Evolutionary conservation across 2,329 filamentous ascomycete species (phyloP).

Genomic region (Stromatinia cepivora): DNA sequence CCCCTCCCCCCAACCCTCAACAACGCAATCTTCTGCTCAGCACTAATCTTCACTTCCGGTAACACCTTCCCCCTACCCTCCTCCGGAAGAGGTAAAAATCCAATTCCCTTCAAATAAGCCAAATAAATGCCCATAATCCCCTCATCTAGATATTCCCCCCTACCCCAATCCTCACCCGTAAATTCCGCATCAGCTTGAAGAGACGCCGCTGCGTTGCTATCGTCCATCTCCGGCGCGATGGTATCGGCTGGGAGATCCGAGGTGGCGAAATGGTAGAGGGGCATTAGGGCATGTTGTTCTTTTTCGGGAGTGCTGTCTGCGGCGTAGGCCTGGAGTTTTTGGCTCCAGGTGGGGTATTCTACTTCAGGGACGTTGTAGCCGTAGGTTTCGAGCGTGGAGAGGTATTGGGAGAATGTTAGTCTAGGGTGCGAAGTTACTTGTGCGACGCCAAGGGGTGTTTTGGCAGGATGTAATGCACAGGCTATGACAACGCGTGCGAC

Average conservation of each 20-base stretch:
- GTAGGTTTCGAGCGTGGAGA: conserved; percentile 68
- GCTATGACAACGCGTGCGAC: conserved; percentile 80
- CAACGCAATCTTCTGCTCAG: conserved; percentile 31
- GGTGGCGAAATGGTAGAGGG: conserved; percentile 71
- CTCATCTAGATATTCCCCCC: conserved; percentile 36
- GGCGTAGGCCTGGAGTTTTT: conserved; percentile 59
- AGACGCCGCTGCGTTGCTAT: conserved; percentile 62
- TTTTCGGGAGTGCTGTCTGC: conserved; percentile 49
- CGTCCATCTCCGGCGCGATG: conserved; percentile 69
- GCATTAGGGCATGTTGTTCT: conserved; percentile 70
- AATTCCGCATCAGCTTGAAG: conserved; percentile 59
- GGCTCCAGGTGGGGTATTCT: conserved; percentile 68
- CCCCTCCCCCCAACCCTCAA: conserved; percentile 34
- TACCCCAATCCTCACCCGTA: conserved; percentile 36
- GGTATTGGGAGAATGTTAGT: conserved; percentile 74
- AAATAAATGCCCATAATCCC: conserved; percentile 39
- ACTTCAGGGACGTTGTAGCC: conserved; percentile 70
- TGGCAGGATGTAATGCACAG: conserved; percentile 45
- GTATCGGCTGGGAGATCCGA: conserved; percentile 67
- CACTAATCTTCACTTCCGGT: conserved; percentile 24
- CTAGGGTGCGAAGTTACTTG: conserved; percentile 81
- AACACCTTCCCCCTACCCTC: conserved; percentile 37
- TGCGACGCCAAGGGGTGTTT: conserved; percentile 53
- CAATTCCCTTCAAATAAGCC: conserved; percentile 37
- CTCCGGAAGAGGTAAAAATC: conserved; percentile 34